Conservation (phyloP, 345 rosid genomes). For the Microcos paniculata region DNA sequence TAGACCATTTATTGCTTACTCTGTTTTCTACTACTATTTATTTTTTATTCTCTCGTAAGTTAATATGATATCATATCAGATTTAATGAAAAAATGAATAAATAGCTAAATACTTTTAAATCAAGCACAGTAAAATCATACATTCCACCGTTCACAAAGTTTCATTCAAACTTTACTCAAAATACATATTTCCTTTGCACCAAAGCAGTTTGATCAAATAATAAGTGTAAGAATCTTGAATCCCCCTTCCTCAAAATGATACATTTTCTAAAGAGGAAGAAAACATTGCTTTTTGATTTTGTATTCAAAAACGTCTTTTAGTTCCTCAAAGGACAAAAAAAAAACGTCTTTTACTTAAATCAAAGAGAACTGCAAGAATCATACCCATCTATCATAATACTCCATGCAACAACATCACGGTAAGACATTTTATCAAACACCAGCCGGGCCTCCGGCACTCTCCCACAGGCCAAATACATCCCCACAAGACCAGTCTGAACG, state of each 20-base stretch:
- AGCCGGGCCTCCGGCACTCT: slow-evolving; percentile 39
- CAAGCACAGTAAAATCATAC: background rate
- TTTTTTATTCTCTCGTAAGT: background rate
- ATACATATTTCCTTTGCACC: background rate
- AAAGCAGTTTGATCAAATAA: background rate
- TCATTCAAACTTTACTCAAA: background rate
- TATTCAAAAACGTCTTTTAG: background rate
- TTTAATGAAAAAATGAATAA: background rate
- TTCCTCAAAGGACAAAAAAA: too few species aligned
- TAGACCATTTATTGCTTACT: background rate
- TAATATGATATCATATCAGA: background rate
- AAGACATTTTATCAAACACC: slow-evolving; percentile 56
- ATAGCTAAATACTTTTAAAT: background rate
- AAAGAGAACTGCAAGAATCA: background rate
- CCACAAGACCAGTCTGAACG: slow-evolving; percentile 49
- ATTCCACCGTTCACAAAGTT: background rate
- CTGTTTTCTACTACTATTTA: background rate
- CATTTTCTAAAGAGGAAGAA: background rate
- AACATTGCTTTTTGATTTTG: background rate
- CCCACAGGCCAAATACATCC: slow-evolving; percentile 42
- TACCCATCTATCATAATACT: slow-evolving; percentile 62
- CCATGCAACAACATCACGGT: slow-evolving; percentile 57
- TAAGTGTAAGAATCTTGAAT: background rate
- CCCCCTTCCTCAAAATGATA: background rate
- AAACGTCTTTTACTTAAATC: background rate